Percentiles rank a stretch among this genome's conserved stretches.
phyloP scores from a whole-genome alignment of 352 stramenopile genomes.

The Thraustotheca clavata region DNA sequence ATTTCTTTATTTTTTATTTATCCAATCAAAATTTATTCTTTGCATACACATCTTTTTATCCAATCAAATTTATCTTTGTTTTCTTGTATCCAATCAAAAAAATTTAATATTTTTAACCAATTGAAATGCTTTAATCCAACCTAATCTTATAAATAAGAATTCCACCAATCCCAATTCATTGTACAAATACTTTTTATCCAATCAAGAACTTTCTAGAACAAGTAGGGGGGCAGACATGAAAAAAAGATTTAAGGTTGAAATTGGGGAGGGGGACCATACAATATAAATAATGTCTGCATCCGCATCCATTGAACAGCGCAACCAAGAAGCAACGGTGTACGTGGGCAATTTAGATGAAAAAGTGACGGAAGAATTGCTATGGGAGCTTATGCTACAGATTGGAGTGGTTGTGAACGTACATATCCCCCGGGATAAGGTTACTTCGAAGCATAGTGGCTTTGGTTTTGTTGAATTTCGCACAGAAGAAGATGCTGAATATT shows the following conservation, averaged over 20 bases:
- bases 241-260: too few relatives aligned
- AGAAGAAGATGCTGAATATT: conserved; percentile 97
- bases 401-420: conserved; percentile 96
- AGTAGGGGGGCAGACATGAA: too few relatives aligned
- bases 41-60: too few relatives aligned
- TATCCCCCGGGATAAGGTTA: conserved; percentile 98
- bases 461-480: conserved; percentile 99
- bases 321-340: conserved; percentile 97
- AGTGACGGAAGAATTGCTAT: conserved; percentile 95
- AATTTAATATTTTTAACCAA: conserved; percentile 8
- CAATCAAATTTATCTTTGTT: too few relatives aligned
- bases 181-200: conserved; percentile 12
- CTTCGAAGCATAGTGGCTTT: conserved; percentile 92
- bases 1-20: too few relatives aligned
- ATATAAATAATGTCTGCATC: conserved; percentile 29
- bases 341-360: conserved; percentile 96
- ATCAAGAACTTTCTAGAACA: too few relatives aligned
- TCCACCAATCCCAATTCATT: not conserved
- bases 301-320: conserved; percentile 80
- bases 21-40: too few relatives aligned
- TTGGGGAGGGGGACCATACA: not conserved
- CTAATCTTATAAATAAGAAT: not conserved
- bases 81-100: too few relatives aligned
- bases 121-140: not conserved
- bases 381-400: conserved; percentile 93